Evolutionary conservation across 2,329 filamentous ascomycete genomes (phyloP).

Genomic region (Epichloe bromicola): DNA sequence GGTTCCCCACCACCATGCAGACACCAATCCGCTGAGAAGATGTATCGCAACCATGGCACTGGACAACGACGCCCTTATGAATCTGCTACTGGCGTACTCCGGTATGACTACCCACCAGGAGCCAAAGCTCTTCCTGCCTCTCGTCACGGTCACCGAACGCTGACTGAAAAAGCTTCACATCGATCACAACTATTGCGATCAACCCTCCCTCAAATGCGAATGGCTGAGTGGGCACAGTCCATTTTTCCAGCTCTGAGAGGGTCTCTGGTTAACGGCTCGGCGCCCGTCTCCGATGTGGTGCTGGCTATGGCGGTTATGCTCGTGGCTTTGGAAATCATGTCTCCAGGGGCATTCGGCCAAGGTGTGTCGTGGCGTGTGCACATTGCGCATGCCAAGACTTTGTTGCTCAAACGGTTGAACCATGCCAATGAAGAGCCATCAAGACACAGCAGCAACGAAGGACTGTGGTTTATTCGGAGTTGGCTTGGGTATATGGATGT

Average conservation of each 20-base stretch:
- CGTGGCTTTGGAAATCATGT: conserved; percentile 71
- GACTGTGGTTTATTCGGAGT: conserved; percentile 61
- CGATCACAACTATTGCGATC: conserved; percentile 62
- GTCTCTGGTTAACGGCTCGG: conserved; percentile 47
- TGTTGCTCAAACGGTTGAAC: conserved; percentile 49
- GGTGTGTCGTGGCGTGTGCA: conserved; percentile 71
- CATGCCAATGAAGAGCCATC: background rate
- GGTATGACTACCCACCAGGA: conserved; percentile 15
- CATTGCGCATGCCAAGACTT: conserved; percentile 59
- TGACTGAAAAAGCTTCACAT: conserved; percentile 46
- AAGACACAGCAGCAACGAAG: conserved; percentile 25
- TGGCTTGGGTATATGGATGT: conserved; percentile 83
- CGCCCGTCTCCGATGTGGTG: conserved; percentile 57
- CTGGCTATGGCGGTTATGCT: conserved; percentile 78
- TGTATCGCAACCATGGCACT: conserved; percentile 49
- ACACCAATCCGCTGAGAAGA: conserved; percentile 39
- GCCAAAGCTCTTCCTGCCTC: background rate
- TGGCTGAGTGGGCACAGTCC: conserved; percentile 67
- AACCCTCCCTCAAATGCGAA: conserved; percentile 61
- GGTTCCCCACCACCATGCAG: conserved; percentile 36
- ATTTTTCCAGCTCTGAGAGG: conserved; percentile 61
- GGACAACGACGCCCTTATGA: conserved; percentile 57
- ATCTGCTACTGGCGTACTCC: conserved; percentile 67
- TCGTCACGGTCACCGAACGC: too few relatives aligned
- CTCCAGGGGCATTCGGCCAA: conserved; percentile 69